Conservation (phyloP, 768 basidiomycete genomes). For the Pleurotus citrinopileatus region DNA sequence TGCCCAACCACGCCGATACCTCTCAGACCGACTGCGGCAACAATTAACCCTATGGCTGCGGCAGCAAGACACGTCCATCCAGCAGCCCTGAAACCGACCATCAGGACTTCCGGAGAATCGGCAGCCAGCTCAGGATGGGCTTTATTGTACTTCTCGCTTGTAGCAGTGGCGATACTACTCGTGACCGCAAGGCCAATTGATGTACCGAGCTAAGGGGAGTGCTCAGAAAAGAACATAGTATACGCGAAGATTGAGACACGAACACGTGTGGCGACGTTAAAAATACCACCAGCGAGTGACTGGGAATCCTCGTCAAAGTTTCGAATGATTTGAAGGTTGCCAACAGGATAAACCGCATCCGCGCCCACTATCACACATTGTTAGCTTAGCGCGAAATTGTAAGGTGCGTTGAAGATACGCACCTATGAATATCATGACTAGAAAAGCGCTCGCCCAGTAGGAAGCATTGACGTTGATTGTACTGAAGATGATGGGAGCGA, state of each 20-base stretch:
- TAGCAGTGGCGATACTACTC: slow-evolving; percentile 25
- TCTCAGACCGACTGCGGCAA: slow-evolving; percentile 15
- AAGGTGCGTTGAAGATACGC: neutral
- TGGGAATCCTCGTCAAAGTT: slow-evolving; percentile 29
- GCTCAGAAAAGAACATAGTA: neutral
- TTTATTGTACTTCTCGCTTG: slow-evolving; percentile 21
- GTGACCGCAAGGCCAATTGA: slow-evolving; percentile 30
- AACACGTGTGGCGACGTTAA: slow-evolving; percentile 30
- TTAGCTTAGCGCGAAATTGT: neutral
- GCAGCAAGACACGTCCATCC: slow-evolving; percentile 23
- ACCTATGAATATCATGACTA: slow-evolving; percentile 25
- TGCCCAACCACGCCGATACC: slow-evolving; percentile 18
- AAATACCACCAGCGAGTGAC: slow-evolving; percentile 30
- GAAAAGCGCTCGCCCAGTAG: slow-evolving; percentile 31
- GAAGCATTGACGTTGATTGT: slow-evolving; percentile 25
- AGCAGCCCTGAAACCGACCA: slow-evolving; percentile 30
- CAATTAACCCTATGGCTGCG: slow-evolving; percentile 12
- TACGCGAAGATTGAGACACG: neutral
- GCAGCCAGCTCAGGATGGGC: slow-evolving; percentile 18
- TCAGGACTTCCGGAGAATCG: slow-evolving; percentile 26
- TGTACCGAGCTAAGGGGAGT: slow-evolving; percentile 26
- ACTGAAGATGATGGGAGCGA: slow-evolving; percentile 27
- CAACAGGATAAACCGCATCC: slow-evolving; percentile 29
- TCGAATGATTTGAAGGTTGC: slow-evolving; percentile 26
- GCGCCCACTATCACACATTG: slow-evolving; percentile 17